Percentiles rank a stretch among this genome's conserved stretches.
phyloP scores from a whole-genome alignment of 768 basidiomycete genomes.

The Boletus coccyginus region DNA sequence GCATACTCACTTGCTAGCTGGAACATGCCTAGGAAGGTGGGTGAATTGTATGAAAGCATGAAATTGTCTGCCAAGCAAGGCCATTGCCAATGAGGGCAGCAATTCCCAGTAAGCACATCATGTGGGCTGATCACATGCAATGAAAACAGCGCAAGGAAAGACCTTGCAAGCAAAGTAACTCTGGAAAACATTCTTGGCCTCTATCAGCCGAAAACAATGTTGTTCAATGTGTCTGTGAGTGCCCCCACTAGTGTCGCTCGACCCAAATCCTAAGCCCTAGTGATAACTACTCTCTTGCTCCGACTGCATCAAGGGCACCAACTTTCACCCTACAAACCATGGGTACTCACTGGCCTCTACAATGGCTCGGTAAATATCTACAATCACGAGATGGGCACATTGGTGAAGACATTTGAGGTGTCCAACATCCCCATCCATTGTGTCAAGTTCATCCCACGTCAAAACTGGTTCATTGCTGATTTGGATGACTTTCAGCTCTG shows the following conservation, averaged over 20 bases:
- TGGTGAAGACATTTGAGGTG: slow-evolving; percentile 96
- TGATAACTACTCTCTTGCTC: slow-evolving; percentile 89
- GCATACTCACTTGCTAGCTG: no score
- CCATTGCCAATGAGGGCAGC: no score
- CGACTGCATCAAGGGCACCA: slow-evolving; percentile 95
- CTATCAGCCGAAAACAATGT: slow-evolving; percentile 32
- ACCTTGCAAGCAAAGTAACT: background rate
- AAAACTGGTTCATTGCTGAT: slow-evolving; percentile 95
- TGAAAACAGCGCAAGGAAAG: no score
- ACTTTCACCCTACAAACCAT: slow-evolving; percentile 97
- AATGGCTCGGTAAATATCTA: slow-evolving; percentile 99
- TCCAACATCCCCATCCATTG: slow-evolving; percentile 97
- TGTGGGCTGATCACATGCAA: no score
- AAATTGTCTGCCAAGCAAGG: no score
- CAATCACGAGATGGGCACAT: slow-evolving; percentile 88
- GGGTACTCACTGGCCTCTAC: slow-evolving; percentile 88
- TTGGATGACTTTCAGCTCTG: slow-evolving; percentile 91
- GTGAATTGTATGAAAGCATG: no score
- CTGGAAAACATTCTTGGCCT: background rate
- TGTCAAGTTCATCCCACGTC: slow-evolving; percentile 91
- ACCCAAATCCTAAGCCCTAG: slow-evolving; percentile 38
- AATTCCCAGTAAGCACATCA: no score
- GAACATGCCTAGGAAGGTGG: no score
- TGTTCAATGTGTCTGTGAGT: slow-evolving; percentile 55
- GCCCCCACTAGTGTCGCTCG: background rate